phyloP scores from a whole-genome alignment of 176 grass and related monocot species.

The Areca catechu region DNA sequence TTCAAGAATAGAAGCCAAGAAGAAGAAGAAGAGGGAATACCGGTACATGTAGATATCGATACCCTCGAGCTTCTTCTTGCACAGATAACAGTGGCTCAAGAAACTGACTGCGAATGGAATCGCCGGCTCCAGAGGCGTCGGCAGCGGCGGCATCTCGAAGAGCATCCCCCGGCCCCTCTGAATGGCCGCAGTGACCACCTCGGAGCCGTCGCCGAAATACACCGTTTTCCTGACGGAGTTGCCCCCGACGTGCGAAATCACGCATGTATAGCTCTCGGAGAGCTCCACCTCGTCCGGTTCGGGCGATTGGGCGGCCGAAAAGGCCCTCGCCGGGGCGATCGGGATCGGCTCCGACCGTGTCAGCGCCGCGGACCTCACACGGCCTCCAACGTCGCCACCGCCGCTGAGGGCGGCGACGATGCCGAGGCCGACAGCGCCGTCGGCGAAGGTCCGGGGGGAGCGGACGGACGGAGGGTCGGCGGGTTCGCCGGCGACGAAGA shows the following conservation, averaged over 20 bases:
- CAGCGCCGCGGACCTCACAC: neutral
- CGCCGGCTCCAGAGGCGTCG: neutral
- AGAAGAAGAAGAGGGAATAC: constrained; percentile 1
- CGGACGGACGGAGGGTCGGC: constrained; percentile 19
- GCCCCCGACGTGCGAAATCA: constrained; percentile 36
- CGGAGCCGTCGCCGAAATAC: constrained; percentile 17
- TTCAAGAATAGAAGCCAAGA: neutral
- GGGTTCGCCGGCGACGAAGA: constrained; percentile 25
- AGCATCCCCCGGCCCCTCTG: constrained; percentile 9
- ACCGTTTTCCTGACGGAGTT: constrained; percentile 35
- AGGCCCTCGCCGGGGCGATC: constrained; percentile 13
- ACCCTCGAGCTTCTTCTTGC: constrained; percentile 45
- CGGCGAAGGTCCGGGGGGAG: constrained; percentile 32
- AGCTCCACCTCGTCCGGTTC: constrained; percentile 26
- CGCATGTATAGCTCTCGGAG: constrained; percentile 65
- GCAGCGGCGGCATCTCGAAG: constrained; percentile 20
- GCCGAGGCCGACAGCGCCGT: constrained; percentile 30
- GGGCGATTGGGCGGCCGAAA: neutral
- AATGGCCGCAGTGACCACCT: neutral
- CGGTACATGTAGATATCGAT: constrained; percentile 58
- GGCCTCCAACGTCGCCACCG: neutral
- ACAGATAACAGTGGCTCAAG: constrained; percentile 45
- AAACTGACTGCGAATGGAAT: constrained; percentile 13
- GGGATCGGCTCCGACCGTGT: constrained; percentile 30
- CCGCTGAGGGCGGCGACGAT: constrained; percentile 42